Percentiles rank a stretch among this genome's conserved stretches.
Evolutionary conservation across 441 rosid species (phyloP).

Genomic region (Jatropha multifida): DNA sequence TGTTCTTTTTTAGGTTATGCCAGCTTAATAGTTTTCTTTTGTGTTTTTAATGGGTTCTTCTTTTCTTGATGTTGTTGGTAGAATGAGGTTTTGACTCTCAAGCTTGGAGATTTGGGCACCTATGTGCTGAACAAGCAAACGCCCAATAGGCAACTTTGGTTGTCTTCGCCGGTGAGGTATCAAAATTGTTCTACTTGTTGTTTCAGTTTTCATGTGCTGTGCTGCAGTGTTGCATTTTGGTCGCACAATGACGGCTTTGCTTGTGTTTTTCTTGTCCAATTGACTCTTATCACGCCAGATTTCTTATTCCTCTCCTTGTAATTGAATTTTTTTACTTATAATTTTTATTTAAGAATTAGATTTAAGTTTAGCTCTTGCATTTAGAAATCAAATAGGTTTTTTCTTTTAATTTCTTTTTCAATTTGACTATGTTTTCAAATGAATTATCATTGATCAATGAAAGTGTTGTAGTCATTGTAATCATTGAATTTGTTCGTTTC

Average conservation of each 20-base stretch:
- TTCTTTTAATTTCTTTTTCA: not conserved
- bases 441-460: not conserved
- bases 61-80: constrained; percentile 26
- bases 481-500: not conserved
- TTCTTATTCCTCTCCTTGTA: not conserved
- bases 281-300: not conserved
- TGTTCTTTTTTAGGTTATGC: not conserved
- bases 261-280: not conserved
- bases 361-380: not conserved
- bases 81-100: constrained; percentile 77
- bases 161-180: constrained; percentile 72
- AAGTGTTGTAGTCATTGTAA: not conserved
- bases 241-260: not conserved
- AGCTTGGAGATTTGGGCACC: constrained; percentile 63
- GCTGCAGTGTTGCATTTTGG: not conserved
- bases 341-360: not conserved
- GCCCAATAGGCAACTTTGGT: constrained; percentile 72
- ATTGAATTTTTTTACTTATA: not conserved
- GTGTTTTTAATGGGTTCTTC: not conserved
- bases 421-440: not conserved
- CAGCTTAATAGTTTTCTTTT: not conserved
- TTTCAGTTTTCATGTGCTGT: not conserved
- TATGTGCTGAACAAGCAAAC: constrained; percentile 76
- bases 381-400: not conserved
- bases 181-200: not conserved